Evolutionary conservation across 495 filamentous ascomycete genomes (phyloP).

Genomic region (Trichoderma gamsii): DNA sequence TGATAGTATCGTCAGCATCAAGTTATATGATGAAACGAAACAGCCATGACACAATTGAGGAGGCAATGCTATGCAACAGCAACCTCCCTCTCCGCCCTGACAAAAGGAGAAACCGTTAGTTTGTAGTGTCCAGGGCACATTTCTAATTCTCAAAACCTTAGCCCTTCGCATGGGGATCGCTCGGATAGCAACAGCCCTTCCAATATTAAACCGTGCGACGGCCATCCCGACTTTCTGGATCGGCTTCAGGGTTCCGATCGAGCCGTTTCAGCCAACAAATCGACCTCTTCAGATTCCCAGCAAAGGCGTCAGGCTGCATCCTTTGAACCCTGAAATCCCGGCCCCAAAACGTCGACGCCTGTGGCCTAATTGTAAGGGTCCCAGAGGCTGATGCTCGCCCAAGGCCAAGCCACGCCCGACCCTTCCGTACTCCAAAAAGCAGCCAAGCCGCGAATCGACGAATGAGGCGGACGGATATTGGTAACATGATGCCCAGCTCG

Average conservation of each 20-base stretch:
- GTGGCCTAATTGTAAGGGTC: neutral
- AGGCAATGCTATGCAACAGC: neutral
- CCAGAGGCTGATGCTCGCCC: neutral
- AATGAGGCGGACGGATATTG: neutral
- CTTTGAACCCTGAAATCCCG: constrained; percentile 1
- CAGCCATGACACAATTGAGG: too few species aligned
- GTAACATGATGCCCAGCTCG: constrained; percentile 5
- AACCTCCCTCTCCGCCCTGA: neutral
- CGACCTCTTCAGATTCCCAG: neutral
- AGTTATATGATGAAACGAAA: too few species aligned
- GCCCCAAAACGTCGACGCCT: neutral
- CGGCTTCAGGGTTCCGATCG: neutral
- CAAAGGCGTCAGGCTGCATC: neutral
- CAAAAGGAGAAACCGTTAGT: neutral
- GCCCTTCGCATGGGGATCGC: neutral
- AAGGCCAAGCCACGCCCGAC: constrained; percentile 4
- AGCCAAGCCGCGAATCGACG: neutral
- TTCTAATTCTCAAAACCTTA: neutral
- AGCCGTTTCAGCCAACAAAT: neutral
- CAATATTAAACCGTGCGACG: neutral
- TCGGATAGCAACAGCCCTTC: neutral
- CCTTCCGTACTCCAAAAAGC: neutral
- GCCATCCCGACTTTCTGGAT: constrained; percentile 2
- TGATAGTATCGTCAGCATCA: too few species aligned
- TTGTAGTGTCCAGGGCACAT: neutral